Conservation (phyloP, 306 rosid genomes). For the Cicer chorassanicum region DNA sequence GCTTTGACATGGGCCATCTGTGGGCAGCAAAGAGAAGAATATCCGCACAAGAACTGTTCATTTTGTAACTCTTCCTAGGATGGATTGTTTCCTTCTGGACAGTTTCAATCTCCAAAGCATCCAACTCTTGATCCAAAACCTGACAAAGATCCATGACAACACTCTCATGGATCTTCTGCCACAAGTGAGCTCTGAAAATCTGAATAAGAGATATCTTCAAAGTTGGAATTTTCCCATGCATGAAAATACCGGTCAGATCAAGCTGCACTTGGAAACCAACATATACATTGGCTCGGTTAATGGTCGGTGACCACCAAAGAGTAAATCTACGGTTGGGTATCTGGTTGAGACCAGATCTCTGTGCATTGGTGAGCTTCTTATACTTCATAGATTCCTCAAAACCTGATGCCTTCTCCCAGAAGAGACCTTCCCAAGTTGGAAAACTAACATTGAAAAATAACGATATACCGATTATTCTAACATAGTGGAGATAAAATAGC, state of each 20-base stretch:
- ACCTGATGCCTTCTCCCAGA: conserved; percentile 99
- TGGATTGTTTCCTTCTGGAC: conserved; percentile 99
- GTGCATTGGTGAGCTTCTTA: conserved; percentile 97
- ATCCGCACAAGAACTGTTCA: conserved; percentile 99
- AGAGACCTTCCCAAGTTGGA: conserved; percentile 99
- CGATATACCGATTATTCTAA: conserved; percentile 22
- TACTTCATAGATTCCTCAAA: conserved; percentile 99
- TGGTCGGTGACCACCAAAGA: conserved; percentile 99
- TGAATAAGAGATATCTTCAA: conserved; percentile 96
- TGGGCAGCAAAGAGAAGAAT: conserved; percentile 98
- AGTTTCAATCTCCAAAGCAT: conserved; percentile 97
- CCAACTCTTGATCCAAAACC: conserved; percentile 98
- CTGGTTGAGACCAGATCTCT: conserved; percentile 99
- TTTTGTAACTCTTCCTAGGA: conserved; percentile 98
- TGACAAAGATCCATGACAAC: conserved; percentile 99
- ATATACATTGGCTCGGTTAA: conserved; percentile 96
- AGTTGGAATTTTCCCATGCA: conserved; percentile 99
- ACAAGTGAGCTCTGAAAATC: conserved; percentile 97
- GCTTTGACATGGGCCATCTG: conserved; percentile 99
- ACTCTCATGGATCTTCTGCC: conserved; percentile 99
- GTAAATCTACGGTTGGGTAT: conserved; percentile 99
- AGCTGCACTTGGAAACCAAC: conserved; percentile 99
- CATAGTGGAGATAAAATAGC: conserved; percentile 2
- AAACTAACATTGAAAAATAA: conserved; percentile 60
- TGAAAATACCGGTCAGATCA: conserved; percentile 97